A percentile compares a stretch with the other conserved stretches of the same genome.
Evolutionary conservation across 2,329 filamentous ascomycete species (phyloP).

Genomic region (Blastomyces percursus): DNA sequence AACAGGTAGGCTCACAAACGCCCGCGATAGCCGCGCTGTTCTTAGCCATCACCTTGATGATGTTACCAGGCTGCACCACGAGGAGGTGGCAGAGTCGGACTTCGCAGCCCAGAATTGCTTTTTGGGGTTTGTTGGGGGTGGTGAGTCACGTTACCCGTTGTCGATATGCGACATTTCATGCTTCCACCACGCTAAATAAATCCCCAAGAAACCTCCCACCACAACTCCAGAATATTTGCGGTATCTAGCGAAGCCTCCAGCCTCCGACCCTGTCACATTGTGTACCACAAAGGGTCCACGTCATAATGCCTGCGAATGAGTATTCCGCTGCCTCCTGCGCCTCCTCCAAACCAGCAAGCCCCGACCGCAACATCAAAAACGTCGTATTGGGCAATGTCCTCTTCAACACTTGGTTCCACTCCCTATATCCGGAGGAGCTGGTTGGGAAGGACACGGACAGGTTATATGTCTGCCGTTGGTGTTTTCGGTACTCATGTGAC

Average conservation of each 20-base stretch:
- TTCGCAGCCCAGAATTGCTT: no score
- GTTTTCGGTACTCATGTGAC: conserved; percentile 73
- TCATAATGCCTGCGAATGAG: conserved; percentile 4
- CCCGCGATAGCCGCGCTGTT: no score
- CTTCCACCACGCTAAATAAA: neutral
- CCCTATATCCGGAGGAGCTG: conserved; percentile 70
- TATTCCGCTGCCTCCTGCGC: conserved; percentile 12
- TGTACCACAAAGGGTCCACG: neutral
- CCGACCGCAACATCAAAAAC: conserved; percentile 70
- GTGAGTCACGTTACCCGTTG: no score
- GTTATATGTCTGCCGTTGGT: conserved; percentile 80
- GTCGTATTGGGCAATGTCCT: conserved; percentile 74
- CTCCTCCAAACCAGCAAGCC: conserved; percentile 21
- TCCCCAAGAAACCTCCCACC: neutral
- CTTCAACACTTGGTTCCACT: conserved; percentile 87
- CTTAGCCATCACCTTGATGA: no score
- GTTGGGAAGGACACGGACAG: conserved; percentile 42
- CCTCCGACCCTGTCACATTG: neutral
- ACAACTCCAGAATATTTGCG: neutral
- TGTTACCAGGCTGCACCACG: no score
- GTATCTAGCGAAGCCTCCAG: neutral
- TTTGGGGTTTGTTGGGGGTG: no score
- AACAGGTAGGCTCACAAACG: no score
- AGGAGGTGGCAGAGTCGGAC: no score
- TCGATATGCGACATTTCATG: neutral